A percentile compares a stretch with the other conserved stretches of the same genome.
Evolutionary conservation across 2,329 filamentous ascomycete genomes (phyloP).

Genomic region (Phialocephala sp.): DNA sequence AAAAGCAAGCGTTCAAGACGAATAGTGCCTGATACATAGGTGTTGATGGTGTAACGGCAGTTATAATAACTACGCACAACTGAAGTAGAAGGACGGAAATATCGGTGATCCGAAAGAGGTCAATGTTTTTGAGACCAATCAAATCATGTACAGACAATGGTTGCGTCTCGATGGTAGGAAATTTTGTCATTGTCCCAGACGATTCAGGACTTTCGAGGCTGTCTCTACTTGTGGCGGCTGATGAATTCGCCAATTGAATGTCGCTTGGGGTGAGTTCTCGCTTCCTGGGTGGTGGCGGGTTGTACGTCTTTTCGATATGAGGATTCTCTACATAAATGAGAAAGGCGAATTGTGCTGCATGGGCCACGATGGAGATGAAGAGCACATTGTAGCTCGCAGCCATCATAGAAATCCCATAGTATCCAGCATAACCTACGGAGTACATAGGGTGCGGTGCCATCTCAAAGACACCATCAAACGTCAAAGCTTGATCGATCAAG

Average conservation of each 20-base stretch:
- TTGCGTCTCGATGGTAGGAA: constrained; percentile 49
- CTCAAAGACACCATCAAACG: constrained; percentile 98
- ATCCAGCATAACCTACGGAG: constrained; percentile 95
- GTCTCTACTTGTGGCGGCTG: constrained; percentile 42
- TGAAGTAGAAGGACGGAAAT: constrained; percentile 78
- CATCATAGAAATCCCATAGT: constrained; percentile 98
- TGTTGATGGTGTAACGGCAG: constrained; percentile 79
- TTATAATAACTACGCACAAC: constrained; percentile 74
- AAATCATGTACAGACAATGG: constrained; percentile 81
- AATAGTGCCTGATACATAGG: constrained; percentile 78
- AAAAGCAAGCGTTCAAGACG: constrained; percentile 77
- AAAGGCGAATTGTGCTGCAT: constrained; percentile 93
- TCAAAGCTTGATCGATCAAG: constrained; percentile 95
- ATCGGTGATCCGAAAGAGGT: constrained; percentile 87
- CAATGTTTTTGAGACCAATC: constrained; percentile 81
- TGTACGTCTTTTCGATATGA: constrained; percentile 98
- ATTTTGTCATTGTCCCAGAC: constrained; percentile 14
- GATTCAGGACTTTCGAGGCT: constrained; percentile 37
- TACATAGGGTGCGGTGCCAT: constrained; percentile 99
- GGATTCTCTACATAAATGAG: constrained; percentile 92
- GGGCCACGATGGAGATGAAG: constrained; percentile 94
- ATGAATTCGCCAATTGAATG: constrained; percentile 45
- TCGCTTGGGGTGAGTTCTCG: constrained; percentile 45
- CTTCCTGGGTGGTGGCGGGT: constrained; percentile 77
- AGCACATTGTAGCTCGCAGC: constrained; percentile 97